Evolutionary conservation across 306 rosid genomes (phyloP).

Genomic region (Erythrophleum fordii): DNA sequence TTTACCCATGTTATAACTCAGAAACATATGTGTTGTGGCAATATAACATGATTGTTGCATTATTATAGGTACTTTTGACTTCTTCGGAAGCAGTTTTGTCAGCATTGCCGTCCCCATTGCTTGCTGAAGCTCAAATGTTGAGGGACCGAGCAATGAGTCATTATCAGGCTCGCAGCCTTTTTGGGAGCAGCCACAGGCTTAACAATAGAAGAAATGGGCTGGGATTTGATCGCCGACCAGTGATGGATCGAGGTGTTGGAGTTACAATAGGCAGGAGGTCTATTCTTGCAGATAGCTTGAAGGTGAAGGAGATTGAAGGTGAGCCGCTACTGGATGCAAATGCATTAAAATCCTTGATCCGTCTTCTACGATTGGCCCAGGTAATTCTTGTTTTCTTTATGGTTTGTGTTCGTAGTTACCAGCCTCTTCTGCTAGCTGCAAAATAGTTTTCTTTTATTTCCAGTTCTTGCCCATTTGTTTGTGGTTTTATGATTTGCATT

Average conservation of each 20-base stretch:
- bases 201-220: conserved; percentile 85
- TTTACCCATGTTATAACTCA: conserved; percentile 11
- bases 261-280: conserved; percentile 86
- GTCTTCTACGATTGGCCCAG: conserved; percentile 92
- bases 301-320: conserved; percentile 89
- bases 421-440: conserved; percentile 23
- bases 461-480: conserved; percentile 12
- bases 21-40: conserved; percentile 17
- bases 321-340: conserved; percentile 84
- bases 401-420: conserved; percentile 26
- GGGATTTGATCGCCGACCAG: conserved; percentile 86
- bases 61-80: conserved; percentile 83
- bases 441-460: conserved; percentile 16
- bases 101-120: conserved; percentile 88
- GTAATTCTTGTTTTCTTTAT: conserved; percentile 55
- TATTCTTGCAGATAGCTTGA: conserved; percentile 72
- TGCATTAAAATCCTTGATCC: conserved; percentile 86
- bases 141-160: conserved; percentile 99
- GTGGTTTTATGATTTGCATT: conserved; percentile 2
- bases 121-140: conserved; percentile 96
- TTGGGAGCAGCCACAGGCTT: conserved; percentile 80
- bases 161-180: conserved; percentile 92
- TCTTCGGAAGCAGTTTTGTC: conserved; percentile 99
- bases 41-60: conserved; percentile 30
- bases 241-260: conserved; percentile 97